Base-by-base conservation (phyloP, 768 basidiomycete species). In the Tubosaeta sp. region DNA sequence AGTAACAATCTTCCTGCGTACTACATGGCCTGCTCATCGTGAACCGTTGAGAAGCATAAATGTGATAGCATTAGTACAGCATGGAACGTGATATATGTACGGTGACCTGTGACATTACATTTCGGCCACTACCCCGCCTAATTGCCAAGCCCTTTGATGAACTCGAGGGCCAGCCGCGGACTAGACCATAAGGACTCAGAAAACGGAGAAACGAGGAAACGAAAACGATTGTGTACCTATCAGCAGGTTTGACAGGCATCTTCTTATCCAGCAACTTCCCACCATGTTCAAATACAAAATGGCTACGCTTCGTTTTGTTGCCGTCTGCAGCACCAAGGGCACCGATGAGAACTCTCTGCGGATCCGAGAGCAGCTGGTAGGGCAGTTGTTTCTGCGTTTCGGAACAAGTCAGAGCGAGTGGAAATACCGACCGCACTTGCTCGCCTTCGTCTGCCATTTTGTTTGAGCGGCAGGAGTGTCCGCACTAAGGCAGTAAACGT, bases 231-330 rank as follows among this genome's bases (percentile, higher is more conserved):
- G n/a, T n/a, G 2, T 0, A 87, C 91, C 91, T 95, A 51, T 95
- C 90, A 0, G 66, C 84, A 2, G 94, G 90, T 63, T 92, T 88
- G 45, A 95, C 93, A 1, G 91, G 91, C 14, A 91, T 72, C 64
- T 83, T 84, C 73, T 84, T 90, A 14, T 95, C 86, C 4, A 95
- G 71, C 39, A 98, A 75, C 68, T 91, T 91, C 1, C 94, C 95
- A 6, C 91, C 93, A 68, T 90, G 88, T 59, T 83, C 89, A 60
- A 97, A 95, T 59, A 97, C 82, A 69, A 95, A 97, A 69, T 95
- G 93, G 58, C 90, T 93, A 13, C 95, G 83, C 72, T 90, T 91
- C 48, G 91, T 91, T 74, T 83, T 89, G 33, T 85, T 88, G 9
- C 85, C 84, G 33, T 81, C 81, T 0, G 79, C 85, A 13, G 91